Base-by-base conservation (phyloP, 306 rosid species). In the Dalbergia oliveri region DNA sequence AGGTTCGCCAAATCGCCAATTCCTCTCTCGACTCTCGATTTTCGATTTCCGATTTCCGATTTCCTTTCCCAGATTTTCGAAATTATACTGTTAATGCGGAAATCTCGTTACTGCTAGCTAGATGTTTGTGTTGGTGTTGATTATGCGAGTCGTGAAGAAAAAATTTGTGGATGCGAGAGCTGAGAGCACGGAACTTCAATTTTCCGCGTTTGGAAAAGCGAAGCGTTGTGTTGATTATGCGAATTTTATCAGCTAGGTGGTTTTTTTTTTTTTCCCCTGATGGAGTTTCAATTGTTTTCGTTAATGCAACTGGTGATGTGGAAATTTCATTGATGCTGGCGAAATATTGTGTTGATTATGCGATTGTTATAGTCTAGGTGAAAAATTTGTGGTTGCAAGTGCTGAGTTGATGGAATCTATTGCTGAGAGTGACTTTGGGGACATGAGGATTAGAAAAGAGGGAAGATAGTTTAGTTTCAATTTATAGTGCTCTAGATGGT, bases 1-100 rank as follows among this genome's bases (percentile, higher is more conserved):
- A 93, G 99, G 99, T 93, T 15, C 14, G 10, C 9, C 19, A 12
- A 50, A 4, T 54, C 23, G 14, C 23, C 21, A 4, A 13, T 16
- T 12, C n/a, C 26, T 54, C 21, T 54, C 11, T 54, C 78, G 0
- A 26, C 31, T 26, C 31, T 9, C 49, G 1, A 68, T 19, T 66
- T 63, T 66, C 56, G 21, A 33, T 26, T n/a, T n/a, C 60, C 23
- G n/a, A n/a, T 8, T 50, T 50, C 14, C 2, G 21, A 33, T 26
- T n/a, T n/a, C 60, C 23, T 8, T 50, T 50, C 14, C 2, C 31
- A 26, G 31, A 26, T 37, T 44, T 44, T 10, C 8, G 50, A 9
- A 9, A 44, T 44, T 8, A 44, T 8, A 44, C 50, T 44, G 1
- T 10, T 8, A 10, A 44, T 44, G 50, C 13, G 11, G 50, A 44